Conservation (phyloP, 2,329 filamentous ascomycete species). For the Beauveria brongniartii region DNA sequence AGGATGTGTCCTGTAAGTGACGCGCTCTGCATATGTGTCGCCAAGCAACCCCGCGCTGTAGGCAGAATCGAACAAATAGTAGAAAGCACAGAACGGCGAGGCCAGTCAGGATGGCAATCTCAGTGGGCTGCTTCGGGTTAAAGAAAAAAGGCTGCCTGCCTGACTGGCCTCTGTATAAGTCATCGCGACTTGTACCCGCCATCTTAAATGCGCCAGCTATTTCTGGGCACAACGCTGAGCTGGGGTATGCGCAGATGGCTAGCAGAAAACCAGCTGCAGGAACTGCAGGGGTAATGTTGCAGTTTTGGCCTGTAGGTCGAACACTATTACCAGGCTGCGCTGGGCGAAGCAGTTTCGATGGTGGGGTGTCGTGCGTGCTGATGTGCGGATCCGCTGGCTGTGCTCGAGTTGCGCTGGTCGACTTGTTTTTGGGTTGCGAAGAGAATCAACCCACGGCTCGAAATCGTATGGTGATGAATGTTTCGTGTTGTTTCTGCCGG, state of each 20-base stretch:
- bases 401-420: neutral
- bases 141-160: constrained; percentile 3
- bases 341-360: constrained; percentile 3
- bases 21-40: constrained; percentile 14
- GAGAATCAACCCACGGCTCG: neutral
- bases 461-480: neutral
- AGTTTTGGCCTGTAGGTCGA: constrained; percentile 1
- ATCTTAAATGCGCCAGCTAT: constrained; percentile 6
- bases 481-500: neutral
- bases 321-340: neutral
- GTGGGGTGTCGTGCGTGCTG: constrained; percentile 5
- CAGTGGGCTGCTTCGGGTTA: constrained; percentile 7
- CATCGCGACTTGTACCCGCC: neutral
- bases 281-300: constrained; percentile 6
- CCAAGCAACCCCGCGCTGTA: neutral
- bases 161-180: constrained; percentile 1
- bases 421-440: neutral
- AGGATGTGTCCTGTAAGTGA: neutral
- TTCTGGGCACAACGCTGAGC: constrained; percentile 1
- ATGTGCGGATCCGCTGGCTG: constrained; percentile 2
- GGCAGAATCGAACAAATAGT: constrained; percentile 6
- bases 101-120: constrained; percentile 5
- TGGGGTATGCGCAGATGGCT: constrained; percentile 2
- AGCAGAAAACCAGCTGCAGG: constrained; percentile 7
- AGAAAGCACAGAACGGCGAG: constrained; percentile 9